Conservation (phyloP, 352 stramenopile species). For the Paralagenidium karlingii region DNA sequence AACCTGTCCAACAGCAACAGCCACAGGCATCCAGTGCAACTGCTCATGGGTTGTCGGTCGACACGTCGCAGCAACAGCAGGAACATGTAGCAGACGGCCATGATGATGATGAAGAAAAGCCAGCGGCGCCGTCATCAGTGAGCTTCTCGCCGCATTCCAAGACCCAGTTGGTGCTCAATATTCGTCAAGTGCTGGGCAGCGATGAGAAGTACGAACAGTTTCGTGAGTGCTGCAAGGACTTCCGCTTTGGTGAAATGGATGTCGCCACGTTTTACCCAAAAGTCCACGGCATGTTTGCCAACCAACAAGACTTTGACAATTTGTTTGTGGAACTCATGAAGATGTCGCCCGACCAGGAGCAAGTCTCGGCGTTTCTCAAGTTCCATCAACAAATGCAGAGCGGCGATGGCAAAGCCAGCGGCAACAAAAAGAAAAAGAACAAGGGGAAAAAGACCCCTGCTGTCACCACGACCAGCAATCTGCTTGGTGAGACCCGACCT, state of each 20-base stretch:
- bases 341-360: conserved; percentile 44
- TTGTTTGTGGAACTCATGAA: conserved; percentile 73
- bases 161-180: conserved; percentile 62
- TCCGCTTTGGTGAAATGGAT: conserved; percentile 35
- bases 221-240: conserved; percentile 59
- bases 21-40: conserved; percentile 5
- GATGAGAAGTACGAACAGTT: conserved; percentile 80
- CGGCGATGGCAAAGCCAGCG: conserved; percentile 14
- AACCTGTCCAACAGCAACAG: conserved; percentile 10
- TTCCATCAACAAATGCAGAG: conserved; percentile 44
- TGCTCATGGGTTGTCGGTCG: conserved; percentile 1
- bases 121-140: conserved; percentile 8
- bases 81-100: conserved; percentile 26
- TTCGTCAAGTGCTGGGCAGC: conserved; percentile 58
- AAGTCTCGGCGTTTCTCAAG: conserved; percentile 46
- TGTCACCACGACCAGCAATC: conserved; percentile 1
- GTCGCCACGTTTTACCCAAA: conserved; percentile 65
- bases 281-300: conserved; percentile 52
- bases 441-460: conserved; percentile 16
- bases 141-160: no score
- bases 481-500: conserved; percentile 5
- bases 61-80: conserved; percentile 1
- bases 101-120: conserved; percentile 11
- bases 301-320: conserved; percentile 39
- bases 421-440: conserved; percentile 40